Evolutionary conservation across 1,284 basidiomycete genomes (phyloP), one percentile per base, ranked within the genome.

Genomic region (Tylopilus sp.): DNA sequence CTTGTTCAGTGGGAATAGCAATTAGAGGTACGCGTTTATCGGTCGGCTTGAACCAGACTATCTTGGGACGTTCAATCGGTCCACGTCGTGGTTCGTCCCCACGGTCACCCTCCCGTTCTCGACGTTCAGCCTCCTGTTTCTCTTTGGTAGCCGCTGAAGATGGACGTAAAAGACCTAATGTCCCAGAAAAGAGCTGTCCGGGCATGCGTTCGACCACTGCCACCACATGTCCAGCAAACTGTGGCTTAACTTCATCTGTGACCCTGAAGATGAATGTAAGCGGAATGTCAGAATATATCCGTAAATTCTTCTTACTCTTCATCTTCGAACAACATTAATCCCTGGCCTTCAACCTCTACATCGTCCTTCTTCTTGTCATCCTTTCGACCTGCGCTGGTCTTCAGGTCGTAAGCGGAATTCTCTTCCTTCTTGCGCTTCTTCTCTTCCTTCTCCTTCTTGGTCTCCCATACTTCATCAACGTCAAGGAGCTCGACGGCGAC

Each of bases 401-500:
- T 91, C 50, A 85, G 63, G 61, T 94, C 91, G 68, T 92, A 96
- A 0, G 90, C 89, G 17, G 91, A 85, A 65, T 94, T 94, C 73
- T 99, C 96, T 73, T 99, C 96, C 81, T 99, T 99, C 73, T 96
- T 96, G 65, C 93, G 81, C 77, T 97, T 97, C 83, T 99, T 99
- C 76, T 99, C 96, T 70, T 99, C 95, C 75, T 99, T 99, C 75
- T 99, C 96, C 75, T 98, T 98, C 78, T 99, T 99, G 14, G 94
- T 96, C 18, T 88, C 86, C 96, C 96, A 98, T 8, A 99, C 95
- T 71, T 96, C 94, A 63, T 96, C 93, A 21, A 95, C 95, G 59
- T 99, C 95, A 52, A 99, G 81, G 39, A 99, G 81, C 70, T 99
- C 96, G 34, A 99, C 92, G 24, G 96, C 96, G 52, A 99, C 96